These are phyloP conservation scores for Rubus parviflorus DNA, from an alignment of 306 rosid species.

Conservation along the genomic window DNA sequence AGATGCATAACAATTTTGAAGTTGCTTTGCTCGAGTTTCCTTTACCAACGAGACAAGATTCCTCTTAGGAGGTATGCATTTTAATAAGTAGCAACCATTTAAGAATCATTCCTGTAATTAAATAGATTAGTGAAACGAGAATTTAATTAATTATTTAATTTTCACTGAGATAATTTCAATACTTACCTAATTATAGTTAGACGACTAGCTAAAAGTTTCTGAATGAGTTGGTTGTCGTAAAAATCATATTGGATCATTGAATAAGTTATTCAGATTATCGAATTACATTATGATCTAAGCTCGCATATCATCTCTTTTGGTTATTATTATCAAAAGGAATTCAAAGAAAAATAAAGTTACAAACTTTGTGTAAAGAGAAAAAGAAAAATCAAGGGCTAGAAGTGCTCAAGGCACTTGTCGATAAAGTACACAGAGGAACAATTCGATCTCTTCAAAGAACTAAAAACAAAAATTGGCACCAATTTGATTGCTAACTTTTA, in stretches of 20 bases:
- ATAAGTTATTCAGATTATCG: too few species aligned
- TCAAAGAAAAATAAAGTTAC: background rate
- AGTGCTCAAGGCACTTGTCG: background rate
- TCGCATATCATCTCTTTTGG: background rate
- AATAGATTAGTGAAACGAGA: too few species aligned
- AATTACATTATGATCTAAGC: background rate
- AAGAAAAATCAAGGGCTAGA: background rate
- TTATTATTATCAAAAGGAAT: background rate
- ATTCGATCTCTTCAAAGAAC: background rate
- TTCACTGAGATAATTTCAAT: too few species aligned
- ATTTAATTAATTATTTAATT: too few species aligned
- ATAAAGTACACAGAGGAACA: background rate
- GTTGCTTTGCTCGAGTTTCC: background rate
- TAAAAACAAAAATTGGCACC: background rate
- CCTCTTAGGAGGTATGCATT: background rate
- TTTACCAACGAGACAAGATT: background rate
- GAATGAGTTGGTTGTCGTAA: too few species aligned
- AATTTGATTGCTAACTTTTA: background rate
- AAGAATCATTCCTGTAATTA: background rate
- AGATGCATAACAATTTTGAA: background rate
- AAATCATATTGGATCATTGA: too few species aligned
- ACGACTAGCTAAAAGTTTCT: too few species aligned
- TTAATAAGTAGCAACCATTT: background rate
- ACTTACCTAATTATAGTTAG: too few species aligned
- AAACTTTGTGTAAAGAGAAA: background rate